Evolutionary conservation across 805 yeast genomes (phyloP), one percentile per base, ranked within the genome.

Genomic region (Myxozyma udenii): DNA sequence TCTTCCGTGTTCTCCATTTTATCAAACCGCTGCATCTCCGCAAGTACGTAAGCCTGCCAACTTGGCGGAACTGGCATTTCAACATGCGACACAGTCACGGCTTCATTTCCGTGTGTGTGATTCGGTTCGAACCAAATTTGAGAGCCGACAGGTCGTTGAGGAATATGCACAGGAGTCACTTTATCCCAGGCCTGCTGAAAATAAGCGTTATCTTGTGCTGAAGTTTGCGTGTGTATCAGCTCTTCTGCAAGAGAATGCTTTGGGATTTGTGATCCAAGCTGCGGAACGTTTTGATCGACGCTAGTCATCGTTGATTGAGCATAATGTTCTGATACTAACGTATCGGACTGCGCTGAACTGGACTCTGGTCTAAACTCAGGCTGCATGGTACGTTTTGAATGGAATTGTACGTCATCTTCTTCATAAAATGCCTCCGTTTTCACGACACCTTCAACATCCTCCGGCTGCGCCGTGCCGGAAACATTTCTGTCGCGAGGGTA

Each of bases 1-100:
- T 43, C 39, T 26, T 53, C 50, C 28, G 49, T 37, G n/a, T 44
- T 41, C 23, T 36, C n/a, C n/a, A n/a, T n/a, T n/a, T n/a, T n/a
- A n/a, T n/a, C n/a, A n/a, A n/a, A n/a, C n/a, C n/a, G n/a, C n/a
- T n/a, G 54, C 51, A 49, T 48, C 21, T 53, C 54, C 11, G 53
- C 23, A n/a, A 35, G 46, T 16, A 53, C 51, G 44, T 53, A 53
- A 23, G 45, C 57, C 18, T 49, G 54, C 57, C 57, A 53, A n/a
- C 42, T 38, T 14, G 41, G 43, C 19, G 47, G n/a, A 46, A 35
- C 36, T 48, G 46, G n/a, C 4, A 33, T 47, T 35, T 33, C 25
- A 22, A 22, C 21, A n/a, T 24, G 47, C 18, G 19, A 16, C 6
- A 25, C 47, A 12, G 16, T 26, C 19, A 35, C n/a, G 3, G 22